Base-by-base conservation (phyloP, 2,329 filamentous ascomycete species). In the Hansfordia pulvinata region DNA sequence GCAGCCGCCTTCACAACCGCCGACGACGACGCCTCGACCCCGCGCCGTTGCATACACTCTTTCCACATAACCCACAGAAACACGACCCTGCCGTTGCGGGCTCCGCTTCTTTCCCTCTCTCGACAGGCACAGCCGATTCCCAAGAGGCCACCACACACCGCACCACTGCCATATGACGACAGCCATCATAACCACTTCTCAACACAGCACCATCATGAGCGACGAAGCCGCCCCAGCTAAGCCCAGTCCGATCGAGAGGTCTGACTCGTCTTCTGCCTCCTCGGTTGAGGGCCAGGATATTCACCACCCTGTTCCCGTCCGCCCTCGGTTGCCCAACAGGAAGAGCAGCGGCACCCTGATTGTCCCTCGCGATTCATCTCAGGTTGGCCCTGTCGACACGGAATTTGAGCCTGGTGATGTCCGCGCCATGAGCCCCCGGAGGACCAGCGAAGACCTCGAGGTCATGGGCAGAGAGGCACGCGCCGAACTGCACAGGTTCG, bases 371-470 rank as follows among this genome's bases (percentile, higher is more conserved):
- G 80, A 88, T 45, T 79, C 69, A 42, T 72, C 69, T 12, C 72
- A 77, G 32, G 72, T 83, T 33, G 78, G 82, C 37, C 70, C 81
- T 19, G 58, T 76, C 34, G 76, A 83, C 36, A 69, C 79, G 35
- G 68, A 82, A 35, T 81, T 85, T 40, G 83, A 85, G 15, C 79
- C 85, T 14, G 80, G 84, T 49, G 86, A 94, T 50, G 86, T 90
- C 34, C 65, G 88, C 43, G 81, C 84, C 34, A 96, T 98, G 88
- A 94, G 86, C 49, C 88, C 88, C 3, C 66, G 88, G 40, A 64
- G 88, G 42, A 93, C 84, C 37, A 92, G 78, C 42, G 84, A 90
- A 45, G 88, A 96, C 47, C 70, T 94, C 28, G 82, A 93, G 52
- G 77, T 76, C 46, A 69, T 96, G 50, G 80, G 85, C 40, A 76